Percentiles rank a stretch among this genome's conserved stretches.
phyloP scores from a whole-genome alignment of 148 eudicot species.

The Limonium bicolor region DNA sequence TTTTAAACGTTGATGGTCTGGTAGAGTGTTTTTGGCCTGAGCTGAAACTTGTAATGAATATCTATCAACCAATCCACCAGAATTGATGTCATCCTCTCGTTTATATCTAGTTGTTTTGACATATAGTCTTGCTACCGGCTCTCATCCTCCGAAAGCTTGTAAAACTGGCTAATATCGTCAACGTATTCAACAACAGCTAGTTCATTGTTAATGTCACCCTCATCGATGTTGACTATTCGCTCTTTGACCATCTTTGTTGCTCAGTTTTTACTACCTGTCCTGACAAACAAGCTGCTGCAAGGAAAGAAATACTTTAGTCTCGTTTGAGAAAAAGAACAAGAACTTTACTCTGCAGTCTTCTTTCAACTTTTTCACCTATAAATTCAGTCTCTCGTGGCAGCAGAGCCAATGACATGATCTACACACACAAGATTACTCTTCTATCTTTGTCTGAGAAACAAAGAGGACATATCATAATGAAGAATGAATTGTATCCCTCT shows the following conservation, averaged over 20 bases:
- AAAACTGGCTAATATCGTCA: slow-evolving; percentile 21
- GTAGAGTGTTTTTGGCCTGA: slow-evolving; percentile 30
- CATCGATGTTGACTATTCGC: slow-evolving; percentile 21
- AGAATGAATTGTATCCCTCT: too few relatives aligned
- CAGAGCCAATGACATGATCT: too few relatives aligned
- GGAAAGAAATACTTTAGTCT: too few relatives aligned
- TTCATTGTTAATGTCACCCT: slow-evolving; percentile 13
- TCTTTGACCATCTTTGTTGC: slow-evolving; percentile 15
- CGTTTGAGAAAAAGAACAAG: too few relatives aligned
- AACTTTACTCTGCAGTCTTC: too few relatives aligned
- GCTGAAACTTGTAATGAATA: slow-evolving; percentile 31
- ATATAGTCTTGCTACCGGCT: slow-evolving; percentile 16
- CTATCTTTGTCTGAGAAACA: too few relatives aligned
- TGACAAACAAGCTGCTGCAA: too few relatives aligned
- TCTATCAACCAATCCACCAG: slow-evolving; percentile 32
- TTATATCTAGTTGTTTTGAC: slow-evolving; percentile 24
- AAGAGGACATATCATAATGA: too few relatives aligned
- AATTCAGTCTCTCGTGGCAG: too few relatives aligned
- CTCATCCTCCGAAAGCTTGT: slow-evolving; percentile 18
- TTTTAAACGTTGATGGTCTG: slow-evolving; percentile 34
- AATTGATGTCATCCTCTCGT: slow-evolving; percentile 28
- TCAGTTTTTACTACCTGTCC: too few relatives aligned
- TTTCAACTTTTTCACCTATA: too few relatives aligned
- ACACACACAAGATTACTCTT: too few relatives aligned
- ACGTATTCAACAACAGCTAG: slow-evolving; percentile 25